Evolutionary conservation across 2,329 filamentous ascomycete genomes (phyloP).

Genomic region (Ophiobolus disseminans): DNA sequence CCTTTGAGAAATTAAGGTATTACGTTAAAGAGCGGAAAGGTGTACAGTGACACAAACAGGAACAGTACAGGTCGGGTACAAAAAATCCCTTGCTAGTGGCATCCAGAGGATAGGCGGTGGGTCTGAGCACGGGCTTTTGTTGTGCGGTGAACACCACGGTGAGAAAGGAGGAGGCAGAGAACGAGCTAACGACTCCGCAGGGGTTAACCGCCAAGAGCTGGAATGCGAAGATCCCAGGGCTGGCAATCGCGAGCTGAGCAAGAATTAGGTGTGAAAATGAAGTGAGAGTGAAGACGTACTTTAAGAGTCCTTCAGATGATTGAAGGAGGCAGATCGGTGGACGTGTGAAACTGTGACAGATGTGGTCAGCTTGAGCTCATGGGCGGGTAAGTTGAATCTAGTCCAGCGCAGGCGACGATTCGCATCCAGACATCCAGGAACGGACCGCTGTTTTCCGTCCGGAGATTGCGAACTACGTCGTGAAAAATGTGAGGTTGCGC

Average conservation of each 20-base stretch:
- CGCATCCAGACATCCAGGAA: not conserved
- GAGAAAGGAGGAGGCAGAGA: slow-evolving; percentile 55
- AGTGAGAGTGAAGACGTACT: slow-evolving; percentile 18
- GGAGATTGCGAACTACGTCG: not conserved
- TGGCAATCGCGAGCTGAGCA: slow-evolving; percentile 47
- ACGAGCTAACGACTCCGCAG: slow-evolving; percentile 63
- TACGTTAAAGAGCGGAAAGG: slow-evolving; percentile 51
- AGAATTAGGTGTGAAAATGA: slow-evolving; percentile 29
- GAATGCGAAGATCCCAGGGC: slow-evolving; percentile 53
- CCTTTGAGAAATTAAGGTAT: slow-evolving; percentile 58
- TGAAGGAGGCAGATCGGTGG: slow-evolving; percentile 23
- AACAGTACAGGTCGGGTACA: slow-evolving; percentile 41
- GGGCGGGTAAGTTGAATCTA: slow-evolving; percentile 10
- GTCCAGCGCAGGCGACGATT: not conserved
- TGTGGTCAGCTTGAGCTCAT: slow-evolving; percentile 16
- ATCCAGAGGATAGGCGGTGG: slow-evolving; percentile 51
- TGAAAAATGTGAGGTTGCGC: not conserved
- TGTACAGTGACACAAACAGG: slow-evolving; percentile 43
- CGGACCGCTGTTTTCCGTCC: not conserved
- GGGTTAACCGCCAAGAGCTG: slow-evolving; percentile 51
- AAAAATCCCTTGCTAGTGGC: slow-evolving; percentile 52
- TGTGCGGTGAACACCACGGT: slow-evolving; percentile 42
- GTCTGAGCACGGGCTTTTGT: slow-evolving; percentile 45
- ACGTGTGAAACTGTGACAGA: slow-evolving; percentile 17
- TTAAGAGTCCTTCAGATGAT: slow-evolving; percentile 24